These are phyloP conservation scores for Spinellus fusiger DNA, from an alignment of 192 early-diverging fungal species.

Conservation along the genomic window DNA sequence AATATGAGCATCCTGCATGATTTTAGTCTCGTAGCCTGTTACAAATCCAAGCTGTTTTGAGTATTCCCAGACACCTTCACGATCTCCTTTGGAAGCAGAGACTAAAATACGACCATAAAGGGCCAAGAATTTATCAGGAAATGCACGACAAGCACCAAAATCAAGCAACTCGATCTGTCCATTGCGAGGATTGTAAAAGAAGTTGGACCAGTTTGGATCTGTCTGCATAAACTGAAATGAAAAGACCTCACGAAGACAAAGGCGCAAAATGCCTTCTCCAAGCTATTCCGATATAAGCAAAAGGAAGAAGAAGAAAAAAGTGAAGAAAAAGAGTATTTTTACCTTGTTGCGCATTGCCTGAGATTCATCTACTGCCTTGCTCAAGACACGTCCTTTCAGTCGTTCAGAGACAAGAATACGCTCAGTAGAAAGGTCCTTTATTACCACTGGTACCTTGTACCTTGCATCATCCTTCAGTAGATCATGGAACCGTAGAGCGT, in stretches of 20 bases:
- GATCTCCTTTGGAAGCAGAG: constrained; percentile 66
- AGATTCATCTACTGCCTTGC: constrained; percentile 44
- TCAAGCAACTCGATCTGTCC: constrained; percentile 83
- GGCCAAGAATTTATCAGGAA: constrained; percentile 65
- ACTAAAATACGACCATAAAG: constrained; percentile 71
- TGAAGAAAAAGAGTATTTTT: neutral
- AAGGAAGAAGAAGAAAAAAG: neutral
- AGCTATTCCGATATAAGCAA: constrained; percentile 49
- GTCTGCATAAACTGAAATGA: constrained; percentile 97
- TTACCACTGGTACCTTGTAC: constrained; percentile 69
- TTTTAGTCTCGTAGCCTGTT: constrained; percentile 86
- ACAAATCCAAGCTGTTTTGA: constrained; percentile 84
- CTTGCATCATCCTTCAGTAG: constrained; percentile 54
- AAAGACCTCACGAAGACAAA: constrained; percentile 88
- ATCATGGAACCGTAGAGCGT: constrained; percentile 61
- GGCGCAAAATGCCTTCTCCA: constrained; percentile 64
- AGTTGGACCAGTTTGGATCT: constrained; percentile 99
- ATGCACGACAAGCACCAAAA: constrained; percentile 90
- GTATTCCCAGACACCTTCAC: constrained; percentile 67
- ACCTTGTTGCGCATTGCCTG: constrained; percentile 58
- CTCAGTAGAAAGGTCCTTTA: constrained; percentile 58
- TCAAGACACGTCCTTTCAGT: constrained; percentile 69
- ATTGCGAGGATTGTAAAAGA: constrained; percentile 71
- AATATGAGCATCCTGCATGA: constrained; percentile 84
- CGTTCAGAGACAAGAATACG: constrained; percentile 79